Conservation (phyloP, 73 alveolate species). For the Loxodes magnus region DNA sequence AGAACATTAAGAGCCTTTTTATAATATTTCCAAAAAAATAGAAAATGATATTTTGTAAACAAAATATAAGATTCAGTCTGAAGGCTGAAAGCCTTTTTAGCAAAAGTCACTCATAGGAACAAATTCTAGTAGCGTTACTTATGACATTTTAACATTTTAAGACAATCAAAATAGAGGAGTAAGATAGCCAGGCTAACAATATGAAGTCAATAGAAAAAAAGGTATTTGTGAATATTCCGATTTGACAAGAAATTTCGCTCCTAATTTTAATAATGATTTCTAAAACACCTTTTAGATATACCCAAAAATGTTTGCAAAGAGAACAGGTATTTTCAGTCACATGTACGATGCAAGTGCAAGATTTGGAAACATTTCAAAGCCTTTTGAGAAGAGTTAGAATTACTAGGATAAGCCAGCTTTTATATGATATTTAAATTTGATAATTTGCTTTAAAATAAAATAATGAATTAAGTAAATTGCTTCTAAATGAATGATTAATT, state of each 20-base stretch:
- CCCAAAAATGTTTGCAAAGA: conserved; percentile 54
- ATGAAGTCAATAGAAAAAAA: conserved; percentile 41
- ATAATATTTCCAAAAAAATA: background rate
- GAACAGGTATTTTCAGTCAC: conserved; percentile 68
- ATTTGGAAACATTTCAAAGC: conserved; percentile 49
- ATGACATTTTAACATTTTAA: background rate
- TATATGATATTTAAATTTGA: too few species aligned
- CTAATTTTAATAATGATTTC: conserved; percentile 43
- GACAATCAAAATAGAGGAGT: background rate
- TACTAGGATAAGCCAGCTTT: background rate
- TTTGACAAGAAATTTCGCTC: conserved; percentile 29
- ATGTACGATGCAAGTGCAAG: conserved; percentile 83
- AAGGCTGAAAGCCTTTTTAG: conserved; percentile 10
- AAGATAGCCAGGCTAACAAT: background rate
- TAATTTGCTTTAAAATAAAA: too few species aligned
- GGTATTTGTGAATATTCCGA: conserved; percentile 62
- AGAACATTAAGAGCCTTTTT: background rate
- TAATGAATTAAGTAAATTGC: too few species aligned
- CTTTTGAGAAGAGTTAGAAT: conserved; percentile 4
- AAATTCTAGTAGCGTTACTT: background rate
- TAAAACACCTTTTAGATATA: conserved; percentile 31
- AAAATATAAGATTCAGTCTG: background rate
- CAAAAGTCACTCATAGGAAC: background rate
- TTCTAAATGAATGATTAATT: too few species aligned
- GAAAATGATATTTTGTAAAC: background rate